These are phyloP conservation scores for Podaxis sp. DNA, from an alignment of 768 basidiomycete species.

Conservation along the genomic window DNA sequence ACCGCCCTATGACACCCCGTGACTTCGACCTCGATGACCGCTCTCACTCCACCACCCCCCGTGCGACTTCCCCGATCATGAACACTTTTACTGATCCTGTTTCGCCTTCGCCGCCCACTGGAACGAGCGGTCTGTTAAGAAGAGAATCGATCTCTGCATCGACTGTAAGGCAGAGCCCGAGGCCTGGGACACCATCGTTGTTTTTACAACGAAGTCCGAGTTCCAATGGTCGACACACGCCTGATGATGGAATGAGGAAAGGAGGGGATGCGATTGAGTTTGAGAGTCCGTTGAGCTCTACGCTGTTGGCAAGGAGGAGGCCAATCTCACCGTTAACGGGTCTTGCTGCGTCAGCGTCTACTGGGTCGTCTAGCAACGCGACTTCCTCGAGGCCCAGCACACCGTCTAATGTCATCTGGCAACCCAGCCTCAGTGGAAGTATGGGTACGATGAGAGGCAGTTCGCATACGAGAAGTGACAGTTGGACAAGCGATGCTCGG, in stretches of 20 bases:
- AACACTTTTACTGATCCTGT: constrained; percentile 28
- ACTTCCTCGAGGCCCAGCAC: constrained; percentile 53
- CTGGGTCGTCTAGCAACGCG: background rate
- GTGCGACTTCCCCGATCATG: constrained; percentile 66
- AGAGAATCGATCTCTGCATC: constrained; percentile 56
- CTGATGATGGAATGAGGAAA: constrained; percentile 43
- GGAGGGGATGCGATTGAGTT: constrained; percentile 38
- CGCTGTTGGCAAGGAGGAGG: constrained; percentile 54
- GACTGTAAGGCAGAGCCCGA: constrained; percentile 39
- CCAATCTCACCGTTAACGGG: constrained; percentile 72
- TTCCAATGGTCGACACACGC: constrained; percentile 64
- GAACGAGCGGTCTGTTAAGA: constrained; percentile 39
- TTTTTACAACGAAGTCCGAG: constrained; percentile 50
- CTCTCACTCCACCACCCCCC: constrained; percentile 75
- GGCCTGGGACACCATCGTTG: constrained; percentile 52
- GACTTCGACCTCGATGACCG: constrained; percentile 68
- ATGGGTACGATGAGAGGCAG: constrained; percentile 20
- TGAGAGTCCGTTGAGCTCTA: constrained; percentile 48
- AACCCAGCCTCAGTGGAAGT: constrained; percentile 25
- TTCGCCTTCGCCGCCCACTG: constrained; percentile 23
- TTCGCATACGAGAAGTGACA: constrained; percentile 57
- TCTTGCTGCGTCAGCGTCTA: constrained; percentile 19
- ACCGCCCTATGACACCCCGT: constrained; percentile 87
- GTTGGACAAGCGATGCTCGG: constrained; percentile 45
- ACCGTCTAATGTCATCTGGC: constrained; percentile 81